phyloP scores from a whole-genome alignment of 306 rosid species.

The Arachis hypogaea region DNA sequence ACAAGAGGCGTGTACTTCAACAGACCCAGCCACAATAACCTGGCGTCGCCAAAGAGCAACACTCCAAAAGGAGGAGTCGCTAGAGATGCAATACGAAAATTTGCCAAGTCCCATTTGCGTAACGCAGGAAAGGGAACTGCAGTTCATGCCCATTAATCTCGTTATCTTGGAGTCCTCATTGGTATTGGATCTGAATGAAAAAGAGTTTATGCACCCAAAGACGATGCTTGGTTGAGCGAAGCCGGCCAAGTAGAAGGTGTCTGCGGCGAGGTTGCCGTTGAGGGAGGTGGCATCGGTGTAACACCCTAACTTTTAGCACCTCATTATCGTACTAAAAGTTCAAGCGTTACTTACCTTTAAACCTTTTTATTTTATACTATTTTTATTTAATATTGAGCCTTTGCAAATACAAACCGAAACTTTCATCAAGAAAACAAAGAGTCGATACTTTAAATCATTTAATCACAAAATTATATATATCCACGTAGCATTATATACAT shows the following conservation, averaged over 20 bases:
- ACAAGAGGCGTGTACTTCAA: slow-evolving; percentile 76
- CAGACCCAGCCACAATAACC: slow-evolving; percentile 58
- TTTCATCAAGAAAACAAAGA: too few relatives aligned
- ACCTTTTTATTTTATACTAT: too few relatives aligned
- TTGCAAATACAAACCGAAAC: too few relatives aligned
- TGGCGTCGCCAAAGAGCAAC: slow-evolving; percentile 66
- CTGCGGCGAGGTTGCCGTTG: slow-evolving; percentile 82
- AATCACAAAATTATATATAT: too few relatives aligned
- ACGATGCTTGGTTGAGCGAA: slow-evolving; percentile 52
- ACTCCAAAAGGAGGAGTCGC: slow-evolving; percentile 67
- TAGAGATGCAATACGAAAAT: slow-evolving; percentile 87
- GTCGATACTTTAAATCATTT: too few relatives aligned
- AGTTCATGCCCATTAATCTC: slow-evolving; percentile 88
- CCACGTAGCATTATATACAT: too few relatives aligned
- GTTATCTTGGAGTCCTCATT: slow-evolving; percentile 78
- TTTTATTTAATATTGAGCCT: too few relatives aligned
- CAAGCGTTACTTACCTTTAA: too few relatives aligned
- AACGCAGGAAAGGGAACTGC: slow-evolving; percentile 73
- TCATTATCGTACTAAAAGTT: too few relatives aligned
- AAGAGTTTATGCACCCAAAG: slow-evolving; percentile 78
- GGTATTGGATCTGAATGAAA: slow-evolving; percentile 72
- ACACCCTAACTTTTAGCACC: too few relatives aligned
- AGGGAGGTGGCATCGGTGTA: slow-evolving; percentile 75
- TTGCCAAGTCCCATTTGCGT: slow-evolving; percentile 66
- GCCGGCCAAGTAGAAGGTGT: slow-evolving; percentile 54